Evolutionary conservation across 768 basidiomycete species (phyloP).

Genomic region (Russula lepida): DNA sequence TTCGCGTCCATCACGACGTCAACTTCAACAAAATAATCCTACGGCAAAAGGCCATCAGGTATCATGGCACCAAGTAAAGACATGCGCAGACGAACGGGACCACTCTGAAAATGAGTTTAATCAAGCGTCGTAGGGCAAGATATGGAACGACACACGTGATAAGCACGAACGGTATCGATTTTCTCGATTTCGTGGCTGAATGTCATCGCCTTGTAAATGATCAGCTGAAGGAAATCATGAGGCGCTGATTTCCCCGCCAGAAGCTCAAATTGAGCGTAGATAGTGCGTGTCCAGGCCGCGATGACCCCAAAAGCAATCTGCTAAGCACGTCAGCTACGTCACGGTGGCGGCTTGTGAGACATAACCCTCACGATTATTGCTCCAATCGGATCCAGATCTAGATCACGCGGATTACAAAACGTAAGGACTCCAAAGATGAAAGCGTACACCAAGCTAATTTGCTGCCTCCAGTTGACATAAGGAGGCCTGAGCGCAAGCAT

Average conservation of each 20-base stretch:
- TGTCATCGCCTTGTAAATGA: conserved; percentile 88
- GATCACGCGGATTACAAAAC: not conserved
- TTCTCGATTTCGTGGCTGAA: conserved; percentile 81
- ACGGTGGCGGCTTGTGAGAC: not conserved
- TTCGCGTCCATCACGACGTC: conserved; percentile 89
- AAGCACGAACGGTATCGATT: conserved; percentile 88
- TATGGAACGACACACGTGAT: conserved; percentile 52
- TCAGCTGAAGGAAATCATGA: conserved; percentile 79
- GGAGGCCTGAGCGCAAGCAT: conserved; percentile 42
- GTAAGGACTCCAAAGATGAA: not conserved
- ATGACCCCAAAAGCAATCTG: conserved; percentile 80
- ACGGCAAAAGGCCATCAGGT: conserved; percentile 6
- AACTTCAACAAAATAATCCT: conserved; percentile 91
- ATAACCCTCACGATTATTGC: conserved; percentile 52
- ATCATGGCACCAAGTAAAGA: not conserved
- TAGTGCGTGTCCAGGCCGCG: conserved; percentile 63
- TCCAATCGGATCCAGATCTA: conserved; percentile 72
- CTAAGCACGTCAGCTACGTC: conserved; percentile 4
- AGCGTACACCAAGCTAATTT: conserved; percentile 71
- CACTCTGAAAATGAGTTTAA: conserved; percentile 40
- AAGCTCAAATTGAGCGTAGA: conserved; percentile 74
- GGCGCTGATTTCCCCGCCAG: conserved; percentile 91
- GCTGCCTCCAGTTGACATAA: conserved; percentile 78
- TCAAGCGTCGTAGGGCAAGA: not conserved
- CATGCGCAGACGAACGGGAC: conserved; percentile 43